Percentiles rank a stretch among this genome's conserved stretches.
phyloP scores from a whole-genome alignment of 495 filamentous ascomycete genomes.

The Ramalina intermedia region DNA sequence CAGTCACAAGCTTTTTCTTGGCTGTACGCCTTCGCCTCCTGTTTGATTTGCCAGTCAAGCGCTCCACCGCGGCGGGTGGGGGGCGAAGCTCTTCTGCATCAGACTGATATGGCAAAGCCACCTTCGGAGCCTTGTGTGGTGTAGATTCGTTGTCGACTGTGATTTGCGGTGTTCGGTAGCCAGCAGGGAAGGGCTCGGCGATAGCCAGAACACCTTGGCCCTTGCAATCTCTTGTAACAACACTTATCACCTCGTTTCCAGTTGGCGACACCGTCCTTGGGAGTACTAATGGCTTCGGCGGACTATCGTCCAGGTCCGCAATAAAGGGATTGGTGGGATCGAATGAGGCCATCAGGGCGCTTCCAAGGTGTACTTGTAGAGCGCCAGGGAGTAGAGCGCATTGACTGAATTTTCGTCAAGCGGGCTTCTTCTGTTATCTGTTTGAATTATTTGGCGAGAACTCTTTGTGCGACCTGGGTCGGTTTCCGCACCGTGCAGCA shows the following conservation, averaged over 20 bases:
- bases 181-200: not conserved
- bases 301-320: not conserved
- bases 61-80: not conserved
- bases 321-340: not conserved
- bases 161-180: constrained; percentile 22
- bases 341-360: not conserved
- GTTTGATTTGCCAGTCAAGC: not conserved
- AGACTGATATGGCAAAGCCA: constrained; percentile 5
- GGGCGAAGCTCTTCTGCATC: constrained; percentile 1
- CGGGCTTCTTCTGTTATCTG: not conserved
- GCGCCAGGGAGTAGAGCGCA: not conserved
- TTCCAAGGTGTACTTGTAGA: not conserved
- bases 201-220: too few relatives aligned
- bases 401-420: not conserved
- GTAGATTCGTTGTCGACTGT: constrained; percentile 10
- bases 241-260: too few relatives aligned
- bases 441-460: not conserved
- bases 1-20: constrained; percentile 35
- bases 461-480: not conserved
- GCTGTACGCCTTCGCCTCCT: constrained; percentile 40
- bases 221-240: too few relatives aligned
- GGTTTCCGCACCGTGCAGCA: not conserved
- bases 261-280: too few relatives aligned
- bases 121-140: not conserved
- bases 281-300: not conserved